Conservation (phyloP, 2,329 filamentous ascomycete genomes). For the Venturia nashicola region DNA sequence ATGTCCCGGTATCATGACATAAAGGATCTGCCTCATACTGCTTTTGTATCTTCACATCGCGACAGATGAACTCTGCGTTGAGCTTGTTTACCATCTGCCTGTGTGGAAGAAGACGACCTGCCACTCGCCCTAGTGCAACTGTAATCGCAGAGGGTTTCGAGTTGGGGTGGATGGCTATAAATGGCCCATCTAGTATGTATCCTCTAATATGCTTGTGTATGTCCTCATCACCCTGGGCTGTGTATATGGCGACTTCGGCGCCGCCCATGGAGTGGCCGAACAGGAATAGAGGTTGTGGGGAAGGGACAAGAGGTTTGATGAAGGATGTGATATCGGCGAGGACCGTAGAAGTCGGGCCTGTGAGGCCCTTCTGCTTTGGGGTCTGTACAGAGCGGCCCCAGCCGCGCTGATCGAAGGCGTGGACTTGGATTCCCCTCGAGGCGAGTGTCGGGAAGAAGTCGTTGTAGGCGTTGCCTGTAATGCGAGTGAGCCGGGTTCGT, state of each 20-base stretch:
- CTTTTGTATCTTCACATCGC: constrained; percentile 52
- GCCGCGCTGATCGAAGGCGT: constrained; percentile 73
- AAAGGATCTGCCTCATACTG: constrained; percentile 54
- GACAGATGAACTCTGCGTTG: constrained; percentile 49
- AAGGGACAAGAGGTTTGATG: constrained; percentile 49
- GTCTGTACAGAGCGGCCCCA: constrained; percentile 66
- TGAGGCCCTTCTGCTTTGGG: constrained; percentile 53
- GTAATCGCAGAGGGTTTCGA: constrained; percentile 52
- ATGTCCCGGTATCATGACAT: constrained; percentile 71
- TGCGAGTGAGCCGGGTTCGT: constrained; percentile 27
- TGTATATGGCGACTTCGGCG: constrained; percentile 57
- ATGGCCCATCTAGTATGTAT: constrained; percentile 66
- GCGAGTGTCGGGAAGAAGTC: constrained; percentile 61
- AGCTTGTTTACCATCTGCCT: constrained; percentile 56
- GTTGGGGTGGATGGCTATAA: constrained; percentile 58
- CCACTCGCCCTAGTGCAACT: constrained; percentile 54
- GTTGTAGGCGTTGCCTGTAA: constrained; percentile 50
- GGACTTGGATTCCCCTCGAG: constrained; percentile 58
- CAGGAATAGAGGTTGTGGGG: constrained; percentile 59
- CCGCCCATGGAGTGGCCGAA: constrained; percentile 91
- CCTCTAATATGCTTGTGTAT: constrained; percentile 53
- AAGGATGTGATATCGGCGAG: constrained; percentile 70
- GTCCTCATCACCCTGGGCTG: constrained; percentile 32
- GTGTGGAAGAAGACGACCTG: constrained; percentile 53
- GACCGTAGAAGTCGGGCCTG: constrained; percentile 61